Conservation (phyloP, 495 filamentous ascomycete genomes). For the Penicillium malachiteum region DNA sequence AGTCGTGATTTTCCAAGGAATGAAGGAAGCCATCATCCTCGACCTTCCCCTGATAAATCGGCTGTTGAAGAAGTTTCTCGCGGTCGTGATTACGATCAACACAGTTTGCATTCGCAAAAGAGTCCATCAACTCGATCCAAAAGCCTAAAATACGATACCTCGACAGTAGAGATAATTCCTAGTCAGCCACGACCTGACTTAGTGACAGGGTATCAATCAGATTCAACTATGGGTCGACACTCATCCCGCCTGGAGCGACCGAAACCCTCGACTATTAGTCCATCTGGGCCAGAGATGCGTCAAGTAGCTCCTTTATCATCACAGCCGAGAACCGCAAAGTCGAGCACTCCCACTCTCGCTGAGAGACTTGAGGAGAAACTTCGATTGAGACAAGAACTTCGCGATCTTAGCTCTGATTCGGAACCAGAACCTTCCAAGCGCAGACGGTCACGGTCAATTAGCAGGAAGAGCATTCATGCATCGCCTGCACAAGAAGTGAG, state of each 20-base stretch:
- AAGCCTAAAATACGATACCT: slow-evolving; percentile 14
- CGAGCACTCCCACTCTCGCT: slow-evolving; percentile 26
- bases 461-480: not conserved
- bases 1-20: not conserved
- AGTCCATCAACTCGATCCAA: slow-evolving; percentile 18
- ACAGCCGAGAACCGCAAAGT: slow-evolving; percentile 1
- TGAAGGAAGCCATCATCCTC: not conserved
- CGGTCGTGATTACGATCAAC: not conserved
- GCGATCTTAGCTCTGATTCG: slow-evolving; percentile 17
- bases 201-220: slow-evolving; percentile 25
- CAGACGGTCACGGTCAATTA: slow-evolving; percentile 2
- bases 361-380: slow-evolving; percentile 42
- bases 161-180: not conserved
- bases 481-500: slow-evolving; percentile 1
- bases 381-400: slow-evolving; percentile 26
- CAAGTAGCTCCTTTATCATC: not conserved
- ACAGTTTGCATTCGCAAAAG: not conserved
- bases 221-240: slow-evolving; percentile 17
- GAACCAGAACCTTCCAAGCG: slow-evolving; percentile 17
- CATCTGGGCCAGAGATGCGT: too few relatives aligned
- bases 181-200: slow-evolving; percentile 2
- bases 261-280: too few relatives aligned
- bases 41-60: not conserved
- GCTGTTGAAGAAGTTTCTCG: not conserved
- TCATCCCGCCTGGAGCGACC: too few relatives aligned